Conservation (phyloP, 768 basidiomycete genomes). For the Tulasnella calospora region DNA sequence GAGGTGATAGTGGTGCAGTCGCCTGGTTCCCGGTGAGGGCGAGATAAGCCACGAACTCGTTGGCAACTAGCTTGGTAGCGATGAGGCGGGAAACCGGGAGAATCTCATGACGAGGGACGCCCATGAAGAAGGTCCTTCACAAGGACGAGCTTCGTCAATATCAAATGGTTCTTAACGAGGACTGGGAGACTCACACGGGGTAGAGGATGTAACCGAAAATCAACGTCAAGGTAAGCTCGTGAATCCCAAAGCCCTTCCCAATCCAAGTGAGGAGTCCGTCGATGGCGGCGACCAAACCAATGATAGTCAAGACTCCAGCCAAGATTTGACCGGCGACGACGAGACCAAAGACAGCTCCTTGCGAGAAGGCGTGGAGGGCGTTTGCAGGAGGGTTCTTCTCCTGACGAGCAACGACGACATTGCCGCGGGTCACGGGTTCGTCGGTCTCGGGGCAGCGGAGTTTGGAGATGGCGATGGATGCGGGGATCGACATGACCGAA, state of each 20-base stretch:
- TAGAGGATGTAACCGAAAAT: conserved; percentile 85
- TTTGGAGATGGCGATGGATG: conserved; percentile 88
- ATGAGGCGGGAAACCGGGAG: conserved; percentile 73
- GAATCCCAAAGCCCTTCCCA: conserved; percentile 78
- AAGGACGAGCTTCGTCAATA: background rate
- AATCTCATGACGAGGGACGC: conserved; percentile 78
- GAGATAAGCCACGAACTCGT: conserved; percentile 77
- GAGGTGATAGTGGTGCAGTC: conserved; percentile 55
- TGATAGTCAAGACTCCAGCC: conserved; percentile 68
- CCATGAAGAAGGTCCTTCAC: conserved; percentile 33
- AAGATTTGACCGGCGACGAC: conserved; percentile 83
- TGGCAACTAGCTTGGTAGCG: conserved; percentile 81
- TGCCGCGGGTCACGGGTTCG: conserved; percentile 80
- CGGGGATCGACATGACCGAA: conserved; percentile 92
- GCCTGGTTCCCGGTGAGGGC: conserved; percentile 47
- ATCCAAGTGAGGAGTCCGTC: conserved; percentile 88
- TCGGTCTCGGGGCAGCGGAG: conserved; percentile 79
- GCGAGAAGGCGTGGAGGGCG: conserved; percentile 73
- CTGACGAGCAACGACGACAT: conserved; percentile 65
- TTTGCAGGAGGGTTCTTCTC: conserved; percentile 59
- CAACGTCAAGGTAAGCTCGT: conserved; percentile 75
- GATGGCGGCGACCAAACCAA: conserved; percentile 73
- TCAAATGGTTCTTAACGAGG: background rate
- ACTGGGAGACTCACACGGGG: conserved; percentile 45
- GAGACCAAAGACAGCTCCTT: conserved; percentile 79